phyloP scores from a whole-genome alignment of 2,329 filamentous ascomycete species.

The Laburnicola sp. region DNA sequence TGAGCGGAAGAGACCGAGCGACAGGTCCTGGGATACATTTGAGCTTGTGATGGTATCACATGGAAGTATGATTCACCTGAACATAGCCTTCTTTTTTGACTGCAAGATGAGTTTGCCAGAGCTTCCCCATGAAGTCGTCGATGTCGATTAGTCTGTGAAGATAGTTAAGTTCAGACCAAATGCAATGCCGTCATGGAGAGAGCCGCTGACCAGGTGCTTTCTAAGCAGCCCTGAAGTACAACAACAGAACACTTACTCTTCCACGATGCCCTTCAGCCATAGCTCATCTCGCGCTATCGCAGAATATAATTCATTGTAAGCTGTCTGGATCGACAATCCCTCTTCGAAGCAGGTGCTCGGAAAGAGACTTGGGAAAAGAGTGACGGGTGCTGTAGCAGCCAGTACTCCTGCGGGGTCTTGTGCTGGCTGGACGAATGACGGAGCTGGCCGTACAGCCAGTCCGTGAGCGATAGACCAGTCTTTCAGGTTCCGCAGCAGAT shows the following conservation, averaged over 20 bases:
- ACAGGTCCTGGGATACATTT: slow-evolving; percentile 58
- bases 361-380: slow-evolving; percentile 91
- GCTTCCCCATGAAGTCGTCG: slow-evolving; percentile 86
- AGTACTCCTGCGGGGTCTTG: slow-evolving; percentile 73
- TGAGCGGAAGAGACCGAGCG: slow-evolving; percentile 87
- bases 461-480: slow-evolving; percentile 94
- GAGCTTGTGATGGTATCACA: not conserved
- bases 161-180: not conserved
- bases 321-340: slow-evolving; percentile 73
- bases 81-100: slow-evolving; percentile 90
- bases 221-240: not conserved
- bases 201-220: not conserved
- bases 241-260: slow-evolving; percentile 68
- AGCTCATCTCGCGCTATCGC: slow-evolving; percentile 82
- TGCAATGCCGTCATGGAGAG: not conserved
- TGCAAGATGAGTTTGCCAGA: slow-evolving; percentile 85
- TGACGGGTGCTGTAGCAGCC: slow-evolving; percentile 86
- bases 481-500: slow-evolving; percentile 75
- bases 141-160: slow-evolving; percentile 82
- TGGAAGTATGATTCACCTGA: slow-evolving; percentile 60
- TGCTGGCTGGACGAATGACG: slow-evolving; percentile 66
- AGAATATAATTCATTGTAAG: slow-evolving; percentile 92
- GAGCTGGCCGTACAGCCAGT: slow-evolving; percentile 78
- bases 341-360: slow-evolving; percentile 81
- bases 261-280: slow-evolving; percentile 77